Conservation (phyloP, 768 basidiomycete genomes). For the Stropharia rugosoannulata region DNA sequence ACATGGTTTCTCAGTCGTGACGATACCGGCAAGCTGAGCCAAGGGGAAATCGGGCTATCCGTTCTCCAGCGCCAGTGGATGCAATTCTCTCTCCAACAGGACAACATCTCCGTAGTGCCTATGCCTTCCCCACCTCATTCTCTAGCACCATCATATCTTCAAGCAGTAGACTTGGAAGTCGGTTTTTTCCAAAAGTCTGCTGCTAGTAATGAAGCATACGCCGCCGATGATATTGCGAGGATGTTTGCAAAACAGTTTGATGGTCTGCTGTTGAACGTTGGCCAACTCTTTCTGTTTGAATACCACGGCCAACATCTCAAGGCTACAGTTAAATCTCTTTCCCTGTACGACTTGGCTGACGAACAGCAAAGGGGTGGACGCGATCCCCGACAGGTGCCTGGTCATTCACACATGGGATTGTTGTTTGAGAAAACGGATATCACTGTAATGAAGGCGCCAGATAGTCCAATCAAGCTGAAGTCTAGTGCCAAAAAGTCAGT, state of each 20-base stretch:
- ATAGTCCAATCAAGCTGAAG: conserved; percentile 86
- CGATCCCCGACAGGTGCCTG: conserved; percentile 21
- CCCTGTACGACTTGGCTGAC: conserved; percentile 59
- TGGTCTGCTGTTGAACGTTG: conserved; percentile 65
- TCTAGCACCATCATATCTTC: conserved; percentile 59
- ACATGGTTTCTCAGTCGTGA: conserved; percentile 60
- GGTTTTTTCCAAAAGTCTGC: conserved; percentile 56
- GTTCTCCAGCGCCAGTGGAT: conserved; percentile 88
- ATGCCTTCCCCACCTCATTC: conserved; percentile 54
- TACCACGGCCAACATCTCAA: conserved; percentile 85
- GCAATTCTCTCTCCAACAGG: conserved; percentile 75
- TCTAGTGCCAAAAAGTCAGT: conserved; percentile 85
- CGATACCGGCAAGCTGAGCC: conserved; percentile 65
- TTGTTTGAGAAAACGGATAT: conserved; percentile 92
- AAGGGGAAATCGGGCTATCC: conserved; percentile 75
- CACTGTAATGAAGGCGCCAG: conserved; percentile 80
- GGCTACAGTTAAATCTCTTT: conserved; percentile 60
- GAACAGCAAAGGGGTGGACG: conserved; percentile 49
- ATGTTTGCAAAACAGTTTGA: conserved; percentile 76
- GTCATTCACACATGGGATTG: conserved; percentile 55
- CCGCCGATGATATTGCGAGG: conserved; percentile 81
- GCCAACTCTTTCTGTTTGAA: conserved; percentile 80
- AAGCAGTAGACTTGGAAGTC: conserved; percentile 79
- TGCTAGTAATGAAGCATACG: conserved; percentile 69
- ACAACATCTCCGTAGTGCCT: conserved; percentile 68